Evolutionary conservation across 108 stramenopile species (phyloP).

Genomic region (Cylindrotheca closterium): DNA sequence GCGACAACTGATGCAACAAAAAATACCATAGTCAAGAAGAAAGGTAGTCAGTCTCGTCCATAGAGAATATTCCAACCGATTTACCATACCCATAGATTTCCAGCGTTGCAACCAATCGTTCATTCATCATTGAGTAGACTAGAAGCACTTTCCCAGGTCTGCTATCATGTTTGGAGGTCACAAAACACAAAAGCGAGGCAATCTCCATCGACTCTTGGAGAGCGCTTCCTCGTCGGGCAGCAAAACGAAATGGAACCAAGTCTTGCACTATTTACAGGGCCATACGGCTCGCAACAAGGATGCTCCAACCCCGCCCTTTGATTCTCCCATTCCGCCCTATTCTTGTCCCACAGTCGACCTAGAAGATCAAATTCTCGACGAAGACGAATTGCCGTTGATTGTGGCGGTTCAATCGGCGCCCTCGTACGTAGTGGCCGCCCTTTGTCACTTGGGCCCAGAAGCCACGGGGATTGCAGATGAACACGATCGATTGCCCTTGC

Average conservation of each 20-base stretch:
- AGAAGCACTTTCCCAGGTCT: too few relatives aligned
- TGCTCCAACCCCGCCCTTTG: constrained; percentile 22
- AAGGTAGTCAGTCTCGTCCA: too few relatives aligned
- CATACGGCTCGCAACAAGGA: constrained; percentile 24
- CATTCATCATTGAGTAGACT: too few relatives aligned
- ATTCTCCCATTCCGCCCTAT: constrained; percentile 46
- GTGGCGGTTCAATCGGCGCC: constrained; percentile 36
- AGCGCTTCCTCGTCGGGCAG: constrained; percentile 25
- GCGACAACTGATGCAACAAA: too few relatives aligned
- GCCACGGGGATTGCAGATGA: constrained; percentile 27
- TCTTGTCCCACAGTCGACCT: constrained; percentile 33
- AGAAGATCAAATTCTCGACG: constrained; percentile 34
- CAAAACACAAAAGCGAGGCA: not conserved
- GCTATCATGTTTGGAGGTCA: too few relatives aligned
- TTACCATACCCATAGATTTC: too few relatives aligned
- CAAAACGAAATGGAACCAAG: constrained; percentile 43
- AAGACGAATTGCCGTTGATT: constrained; percentile 37
- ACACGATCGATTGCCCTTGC: constrained; percentile 40
- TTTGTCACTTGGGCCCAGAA: constrained; percentile 56
- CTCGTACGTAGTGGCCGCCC: constrained; percentile 38
- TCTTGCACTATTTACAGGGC: constrained; percentile 45
- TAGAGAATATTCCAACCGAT: too few relatives aligned
- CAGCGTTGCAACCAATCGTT: too few relatives aligned
- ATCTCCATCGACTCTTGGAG: constrained; percentile 30
- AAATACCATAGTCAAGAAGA: too few relatives aligned